phyloP scores from a whole-genome alignment of 805 yeast genomes.

The Torulaspora quercuum region DNA sequence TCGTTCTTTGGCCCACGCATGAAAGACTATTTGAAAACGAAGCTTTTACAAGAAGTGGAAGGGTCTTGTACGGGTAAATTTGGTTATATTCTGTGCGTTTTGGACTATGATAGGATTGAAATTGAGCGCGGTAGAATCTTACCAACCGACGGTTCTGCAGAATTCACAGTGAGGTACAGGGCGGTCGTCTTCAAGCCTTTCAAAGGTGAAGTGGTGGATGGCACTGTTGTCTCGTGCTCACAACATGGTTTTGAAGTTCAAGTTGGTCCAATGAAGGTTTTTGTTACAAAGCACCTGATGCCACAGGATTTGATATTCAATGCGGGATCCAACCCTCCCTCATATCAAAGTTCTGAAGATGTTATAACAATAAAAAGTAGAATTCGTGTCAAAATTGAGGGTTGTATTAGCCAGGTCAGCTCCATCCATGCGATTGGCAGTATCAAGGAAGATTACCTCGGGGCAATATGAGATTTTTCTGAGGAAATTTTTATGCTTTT shows the following conservation, averaged over 20 bases:
- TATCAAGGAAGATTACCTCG: constrained; percentile 95
- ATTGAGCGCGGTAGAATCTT: constrained; percentile 91
- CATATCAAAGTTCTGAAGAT: constrained; percentile 92
- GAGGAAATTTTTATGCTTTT: not conserved
- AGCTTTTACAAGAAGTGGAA: constrained; percentile 90
- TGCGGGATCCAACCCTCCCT: constrained; percentile 97
- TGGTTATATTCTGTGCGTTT: constrained; percentile 93
- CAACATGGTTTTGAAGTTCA: constrained; percentile 97
- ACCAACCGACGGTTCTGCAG: constrained; percentile 92
- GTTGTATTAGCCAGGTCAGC: constrained; percentile 95
- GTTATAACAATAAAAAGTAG: constrained; percentile 90
- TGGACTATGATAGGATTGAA: constrained; percentile 91
- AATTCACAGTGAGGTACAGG: constrained; percentile 90
- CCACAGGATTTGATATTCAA: constrained; percentile 92
- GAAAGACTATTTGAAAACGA: constrained; percentile 88
- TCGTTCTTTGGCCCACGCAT: constrained; percentile 97
- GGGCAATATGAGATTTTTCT: constrained; percentile 49
- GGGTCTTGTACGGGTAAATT: constrained; percentile 99
- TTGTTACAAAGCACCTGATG: constrained; percentile 89
- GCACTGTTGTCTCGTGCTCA: constrained; percentile 88
- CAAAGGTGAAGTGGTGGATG: constrained; percentile 98
- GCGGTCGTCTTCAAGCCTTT: constrained; percentile 99
- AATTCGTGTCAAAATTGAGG: constrained; percentile 91
- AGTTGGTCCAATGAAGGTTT: constrained; percentile 94
- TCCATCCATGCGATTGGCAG: constrained; percentile 97